Percentiles rank a stretch among this genome's conserved stretches.
These are phyloP conservation scores for Apophysomyces elegans DNA, from an alignment of 371 early-diverging fungal genomes.

Conservation along the genomic window DNA sequence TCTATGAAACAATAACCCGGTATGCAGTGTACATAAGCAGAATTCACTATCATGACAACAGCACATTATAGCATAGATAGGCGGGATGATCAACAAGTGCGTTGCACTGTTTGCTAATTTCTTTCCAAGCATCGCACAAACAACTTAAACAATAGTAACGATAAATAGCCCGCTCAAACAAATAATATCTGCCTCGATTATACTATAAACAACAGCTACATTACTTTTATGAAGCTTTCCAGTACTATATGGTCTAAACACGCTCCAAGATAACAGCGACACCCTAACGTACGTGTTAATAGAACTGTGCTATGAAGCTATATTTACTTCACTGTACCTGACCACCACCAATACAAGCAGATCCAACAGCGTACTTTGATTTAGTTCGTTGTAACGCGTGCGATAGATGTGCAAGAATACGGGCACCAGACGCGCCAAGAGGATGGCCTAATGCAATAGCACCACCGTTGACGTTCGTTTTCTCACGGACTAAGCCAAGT, in stretches of 20 bases:
- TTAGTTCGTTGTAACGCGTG: constrained; percentile 83
- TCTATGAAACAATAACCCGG: too few species aligned
- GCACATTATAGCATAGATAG: too few species aligned
- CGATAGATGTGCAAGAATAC: constrained; percentile 89
- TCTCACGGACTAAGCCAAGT: constrained; percentile 78
- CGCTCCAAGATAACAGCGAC: constrained; percentile 60
- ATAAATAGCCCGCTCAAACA: not conserved
- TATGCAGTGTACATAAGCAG: too few species aligned
- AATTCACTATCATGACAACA: too few species aligned
- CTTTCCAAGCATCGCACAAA: too few species aligned
- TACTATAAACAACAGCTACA: too few species aligned
- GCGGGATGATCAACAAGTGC: too few species aligned
- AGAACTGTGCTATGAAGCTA: constrained; percentile 21
- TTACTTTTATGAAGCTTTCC: too few species aligned
- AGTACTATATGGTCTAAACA: constrained; percentile 27
- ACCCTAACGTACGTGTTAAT: constrained; percentile 27
- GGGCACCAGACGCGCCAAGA: constrained; percentile 94
- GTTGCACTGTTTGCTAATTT: too few species aligned
- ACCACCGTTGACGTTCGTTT: constrained; percentile 91
- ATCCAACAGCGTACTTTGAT: constrained; percentile 88
- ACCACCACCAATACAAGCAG: constrained; percentile 93
- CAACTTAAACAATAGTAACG: too few species aligned
- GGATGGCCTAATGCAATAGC: constrained; percentile 98
- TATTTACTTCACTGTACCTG: constrained; percentile 64
- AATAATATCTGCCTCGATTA: not conserved